These are phyloP conservation scores for Xenosphaeropsis pyriputrescens DNA, from an alignment of 2,329 filamentous ascomycete species.

Conservation along the genomic window DNA sequence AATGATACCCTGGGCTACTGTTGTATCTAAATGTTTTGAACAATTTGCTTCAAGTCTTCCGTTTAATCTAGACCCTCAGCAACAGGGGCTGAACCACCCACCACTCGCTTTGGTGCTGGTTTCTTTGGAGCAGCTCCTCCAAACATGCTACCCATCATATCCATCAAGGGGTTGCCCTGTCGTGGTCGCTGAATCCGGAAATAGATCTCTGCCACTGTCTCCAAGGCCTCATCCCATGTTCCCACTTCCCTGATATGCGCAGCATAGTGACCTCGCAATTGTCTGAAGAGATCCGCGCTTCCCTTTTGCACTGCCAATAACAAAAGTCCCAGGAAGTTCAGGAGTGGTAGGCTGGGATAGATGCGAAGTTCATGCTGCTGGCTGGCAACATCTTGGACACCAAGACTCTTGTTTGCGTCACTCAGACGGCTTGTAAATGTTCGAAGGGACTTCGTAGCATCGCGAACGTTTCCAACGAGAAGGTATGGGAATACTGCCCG, in stretches of 20 bases:
- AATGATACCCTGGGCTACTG: slow-evolving; percentile 10
- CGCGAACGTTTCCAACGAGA: slow-evolving; percentile 76
- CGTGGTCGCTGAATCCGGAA: slow-evolving; percentile 81
- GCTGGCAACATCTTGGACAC: slow-evolving; percentile 68
- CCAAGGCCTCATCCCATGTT: slow-evolving; percentile 68
- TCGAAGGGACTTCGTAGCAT: slow-evolving; percentile 69
- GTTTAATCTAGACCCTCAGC: slow-evolving; percentile 44
- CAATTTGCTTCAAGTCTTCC: slow-evolving; percentile 4
- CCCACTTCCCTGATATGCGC: slow-evolving; percentile 62
- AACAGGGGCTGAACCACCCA: slow-evolving; percentile 26
- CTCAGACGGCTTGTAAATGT: slow-evolving; percentile 57
- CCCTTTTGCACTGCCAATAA: slow-evolving; percentile 74
- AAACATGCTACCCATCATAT: slow-evolving; percentile 96
- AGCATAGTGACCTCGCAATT: slow-evolving; percentile 71
- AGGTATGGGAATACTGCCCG: slow-evolving; percentile 86
- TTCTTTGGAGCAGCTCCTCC: slow-evolving; percentile 39
- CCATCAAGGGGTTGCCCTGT: slow-evolving; percentile 84
- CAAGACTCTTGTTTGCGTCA: slow-evolving; percentile 39
- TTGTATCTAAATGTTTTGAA: background rate
- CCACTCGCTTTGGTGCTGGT: slow-evolving; percentile 20
- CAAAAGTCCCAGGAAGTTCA: slow-evolving; percentile 85
- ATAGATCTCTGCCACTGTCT: slow-evolving; percentile 90
- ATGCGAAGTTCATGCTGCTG: slow-evolving; percentile 60
- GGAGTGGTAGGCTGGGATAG: slow-evolving; percentile 80
- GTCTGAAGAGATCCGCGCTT: slow-evolving; percentile 59